These are phyloP conservation scores for Penicillium daleae DNA, from an alignment of 495 filamentous ascomycete genomes.

Conservation along the genomic window DNA sequence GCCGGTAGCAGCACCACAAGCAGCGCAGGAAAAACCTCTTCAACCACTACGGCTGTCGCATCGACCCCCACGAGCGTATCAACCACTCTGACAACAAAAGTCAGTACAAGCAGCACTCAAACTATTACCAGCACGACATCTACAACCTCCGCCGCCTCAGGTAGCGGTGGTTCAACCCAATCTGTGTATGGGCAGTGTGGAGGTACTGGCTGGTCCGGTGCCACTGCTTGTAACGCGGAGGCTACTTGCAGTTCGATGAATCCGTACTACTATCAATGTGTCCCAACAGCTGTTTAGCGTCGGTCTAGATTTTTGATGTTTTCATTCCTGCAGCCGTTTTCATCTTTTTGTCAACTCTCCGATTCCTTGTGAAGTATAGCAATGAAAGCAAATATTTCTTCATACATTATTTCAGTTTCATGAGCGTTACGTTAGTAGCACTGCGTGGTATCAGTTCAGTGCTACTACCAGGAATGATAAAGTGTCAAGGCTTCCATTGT, in stretches of 20 bases:
- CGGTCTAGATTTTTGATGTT: no score
- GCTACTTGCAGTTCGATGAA: slow-evolving; percentile 49
- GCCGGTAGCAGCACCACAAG: slow-evolving; percentile 8
- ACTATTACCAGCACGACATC: slow-evolving; percentile 3
- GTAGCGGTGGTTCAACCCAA: slow-evolving; percentile 24
- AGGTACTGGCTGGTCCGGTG: slow-evolving; percentile 49
- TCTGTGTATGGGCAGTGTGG: slow-evolving; percentile 53
- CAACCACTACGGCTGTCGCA: slow-evolving; percentile 7
- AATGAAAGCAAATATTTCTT: not conserved
- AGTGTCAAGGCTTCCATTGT: no score
- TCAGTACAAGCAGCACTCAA: slow-evolving; percentile 9
- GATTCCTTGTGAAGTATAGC: not conserved
- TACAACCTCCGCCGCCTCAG: slow-evolving; percentile 14
- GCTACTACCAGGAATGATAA: not conserved
- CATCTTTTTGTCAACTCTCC: no score
- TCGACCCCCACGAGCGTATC: slow-evolving; percentile 1
- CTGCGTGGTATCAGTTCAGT: no score
- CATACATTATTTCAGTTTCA: not conserved
- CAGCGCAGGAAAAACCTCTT: not conserved
- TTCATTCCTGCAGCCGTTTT: no score
- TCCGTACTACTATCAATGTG: slow-evolving; percentile 56
- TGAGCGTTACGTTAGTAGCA: not conserved
- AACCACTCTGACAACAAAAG: not conserved
- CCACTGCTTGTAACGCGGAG: slow-evolving; percentile 47
- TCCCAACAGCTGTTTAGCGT: slow-evolving; percentile 27